Evolutionary conservation across 1,139 yeast species (phyloP).

Genomic region (Hemisphaericaspora subhashii): DNA sequence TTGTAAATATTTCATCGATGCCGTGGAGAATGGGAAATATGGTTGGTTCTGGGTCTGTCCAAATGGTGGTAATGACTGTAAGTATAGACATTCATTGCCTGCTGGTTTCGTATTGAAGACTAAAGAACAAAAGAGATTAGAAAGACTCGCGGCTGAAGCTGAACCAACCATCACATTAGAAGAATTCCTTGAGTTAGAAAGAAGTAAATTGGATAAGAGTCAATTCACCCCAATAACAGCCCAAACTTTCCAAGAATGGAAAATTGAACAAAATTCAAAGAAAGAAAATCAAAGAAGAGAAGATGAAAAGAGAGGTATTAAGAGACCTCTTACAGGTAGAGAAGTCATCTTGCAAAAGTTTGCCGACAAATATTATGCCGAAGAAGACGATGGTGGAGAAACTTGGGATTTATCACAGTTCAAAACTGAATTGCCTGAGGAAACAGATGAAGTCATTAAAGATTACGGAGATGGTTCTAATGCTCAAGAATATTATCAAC

Average conservation of each 20-base stretch:
- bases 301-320: conserved; percentile 46
- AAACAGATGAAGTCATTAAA: conserved; percentile 39
- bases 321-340: conserved; percentile 66
- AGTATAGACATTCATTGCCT: conserved; percentile 94
- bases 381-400: conserved; percentile 54
- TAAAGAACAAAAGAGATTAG: conserved; percentile 90
- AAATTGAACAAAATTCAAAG: conserved; percentile 61
- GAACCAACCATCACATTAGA: conserved; percentile 93
- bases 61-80: conserved; percentile 89
- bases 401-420: conserved; percentile 74
- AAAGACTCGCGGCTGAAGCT: conserved; percentile 78
- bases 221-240: conserved; percentile 85
- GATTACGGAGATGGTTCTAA: conserved; percentile 54
- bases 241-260: conserved; percentile 86
- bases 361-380: conserved; percentile 59
- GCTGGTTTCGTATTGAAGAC: conserved; percentile 96
- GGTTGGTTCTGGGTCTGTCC: conserved; percentile 99
- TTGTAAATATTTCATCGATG: conserved; percentile 92
- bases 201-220: conserved; percentile 76
- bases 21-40: conserved; percentile 95
- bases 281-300: conserved; percentile 61
- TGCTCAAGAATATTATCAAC: conserved; percentile 25
- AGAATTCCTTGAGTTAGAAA: conserved; percentile 92
- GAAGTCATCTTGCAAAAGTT: conserved; percentile 78
- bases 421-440: conserved; percentile 47